Evolutionary conservation across 441 rosid species (phyloP).

Genomic region (Pelargonium australe): DNA sequence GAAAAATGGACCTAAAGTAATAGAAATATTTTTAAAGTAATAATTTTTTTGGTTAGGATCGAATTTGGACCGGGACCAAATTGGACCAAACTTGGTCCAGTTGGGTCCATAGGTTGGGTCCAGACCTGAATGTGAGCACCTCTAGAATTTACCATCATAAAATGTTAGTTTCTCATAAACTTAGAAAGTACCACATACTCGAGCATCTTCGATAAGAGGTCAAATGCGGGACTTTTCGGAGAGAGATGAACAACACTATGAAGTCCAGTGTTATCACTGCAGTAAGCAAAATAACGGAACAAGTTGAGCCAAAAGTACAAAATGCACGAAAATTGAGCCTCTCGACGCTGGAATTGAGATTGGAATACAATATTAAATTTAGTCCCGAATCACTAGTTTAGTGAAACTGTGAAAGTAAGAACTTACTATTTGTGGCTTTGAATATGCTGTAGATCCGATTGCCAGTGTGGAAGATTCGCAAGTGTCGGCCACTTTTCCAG

Average conservation of each 20-base stretch:
- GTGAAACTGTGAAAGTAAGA: not conserved
- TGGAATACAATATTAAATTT: not conserved
- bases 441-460: slow-evolving; percentile 54
- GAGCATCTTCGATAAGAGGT: slow-evolving; percentile 90
- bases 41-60: too few species aligned
- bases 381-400: not conserved
- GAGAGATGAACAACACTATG: slow-evolving; percentile 63
- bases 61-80: too few species aligned
- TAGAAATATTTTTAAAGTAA: too few species aligned
- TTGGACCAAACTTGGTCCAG: too few species aligned
- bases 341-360: not conserved
- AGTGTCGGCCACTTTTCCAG: slow-evolving; percentile 96
- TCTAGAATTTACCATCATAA: not conserved
- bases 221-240: slow-evolving; percentile 52
- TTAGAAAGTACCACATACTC: slow-evolving; percentile 29
- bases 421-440: slow-evolving; percentile 63
- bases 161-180: not conserved
- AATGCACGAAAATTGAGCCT: not conserved
- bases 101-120: too few species aligned
- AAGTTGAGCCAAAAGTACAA: not conserved
- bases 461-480: slow-evolving; percentile 83
- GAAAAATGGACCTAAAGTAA: too few species aligned
- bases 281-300: not conserved
- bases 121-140: too few species aligned
- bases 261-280: slow-evolving; percentile 49